Conservation (phyloP, 345 rosid species). For the Turritis glabra region DNA sequence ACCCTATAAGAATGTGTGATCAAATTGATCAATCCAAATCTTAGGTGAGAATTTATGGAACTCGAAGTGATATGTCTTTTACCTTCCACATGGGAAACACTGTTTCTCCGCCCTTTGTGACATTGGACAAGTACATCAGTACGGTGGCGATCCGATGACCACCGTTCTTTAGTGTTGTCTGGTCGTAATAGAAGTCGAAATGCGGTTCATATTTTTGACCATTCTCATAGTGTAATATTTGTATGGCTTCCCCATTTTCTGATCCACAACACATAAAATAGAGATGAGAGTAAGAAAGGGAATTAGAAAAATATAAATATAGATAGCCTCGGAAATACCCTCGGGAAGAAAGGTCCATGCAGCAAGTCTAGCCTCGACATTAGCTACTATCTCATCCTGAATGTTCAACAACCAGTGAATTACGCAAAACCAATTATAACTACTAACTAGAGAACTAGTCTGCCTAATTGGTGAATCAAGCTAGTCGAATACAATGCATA, state of each 20-base stretch:
- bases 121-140: slow-evolving; percentile 82
- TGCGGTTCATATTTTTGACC: slow-evolving; percentile 96
- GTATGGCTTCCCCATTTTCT: slow-evolving; percentile 92
- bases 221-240: slow-evolving; percentile 76
- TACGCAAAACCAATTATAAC: neutral
- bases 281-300: neutral
- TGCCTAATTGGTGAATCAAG: neutral
- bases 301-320: neutral
- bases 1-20: slow-evolving; percentile 38
- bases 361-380: slow-evolving; percentile 69
- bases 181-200: slow-evolving; percentile 75
- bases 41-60: neutral
- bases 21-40: neutral
- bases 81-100: slow-evolving; percentile 77
- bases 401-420: neutral
- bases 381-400: slow-evolving; percentile 74
- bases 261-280: slow-evolving; percentile 26
- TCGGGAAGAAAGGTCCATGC: slow-evolving; percentile 93
- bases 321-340: slow-evolving; percentile 42
- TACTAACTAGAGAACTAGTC: neutral
- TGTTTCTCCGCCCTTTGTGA: slow-evolving; percentile 85
- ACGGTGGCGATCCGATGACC: slow-evolving; percentile 92
- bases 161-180: slow-evolving; percentile 57
- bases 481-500: neutral
- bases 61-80: neutral